phyloP scores from a whole-genome alignment of 2,329 filamentous ascomycete genomes.

The Aspergillus ruber region DNA sequence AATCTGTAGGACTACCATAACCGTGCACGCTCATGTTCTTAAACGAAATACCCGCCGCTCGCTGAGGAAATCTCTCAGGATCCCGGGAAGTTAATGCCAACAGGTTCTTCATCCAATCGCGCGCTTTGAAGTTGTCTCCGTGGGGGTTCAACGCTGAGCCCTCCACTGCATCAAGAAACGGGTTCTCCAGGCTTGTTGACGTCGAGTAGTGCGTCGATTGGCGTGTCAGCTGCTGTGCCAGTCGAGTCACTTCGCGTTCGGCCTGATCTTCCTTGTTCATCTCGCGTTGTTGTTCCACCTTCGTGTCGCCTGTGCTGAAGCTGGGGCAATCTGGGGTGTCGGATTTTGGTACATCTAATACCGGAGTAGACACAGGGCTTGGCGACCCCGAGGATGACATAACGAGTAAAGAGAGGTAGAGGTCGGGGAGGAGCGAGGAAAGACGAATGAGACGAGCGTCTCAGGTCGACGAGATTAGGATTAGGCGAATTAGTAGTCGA shows the following conservation, averaged over 20 bases:
- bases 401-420: no score
- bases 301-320: slow-evolving; percentile 24
- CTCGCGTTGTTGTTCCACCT: slow-evolving; percentile 16
- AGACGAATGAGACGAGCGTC: no score
- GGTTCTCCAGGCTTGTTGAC: slow-evolving; percentile 23
- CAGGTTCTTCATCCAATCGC: slow-evolving; percentile 43
- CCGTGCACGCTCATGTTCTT: slow-evolving; percentile 63
- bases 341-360: neutral
- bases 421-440: no score
- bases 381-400: no score
- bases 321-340: slow-evolving; percentile 10
- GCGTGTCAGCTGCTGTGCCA: slow-evolving; percentile 30
- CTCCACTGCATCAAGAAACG: slow-evolving; percentile 28
- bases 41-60: slow-evolving; percentile 60
- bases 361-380: no score
- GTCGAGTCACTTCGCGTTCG: slow-evolving; percentile 25
- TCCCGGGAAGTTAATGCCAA: slow-evolving; percentile 43
- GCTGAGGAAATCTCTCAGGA: slow-evolving; percentile 46
- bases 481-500: no score
- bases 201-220: slow-evolving; percentile 27
- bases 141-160: slow-evolving; percentile 40
- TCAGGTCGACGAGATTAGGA: no score
- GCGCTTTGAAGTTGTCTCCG: slow-evolving; percentile 39
- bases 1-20: slow-evolving; percentile 62
- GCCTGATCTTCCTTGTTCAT: slow-evolving; percentile 17